Base-by-base conservation (phyloP, 2,329 filamentous ascomycete species). In the Myriangium duriaei region DNA sequence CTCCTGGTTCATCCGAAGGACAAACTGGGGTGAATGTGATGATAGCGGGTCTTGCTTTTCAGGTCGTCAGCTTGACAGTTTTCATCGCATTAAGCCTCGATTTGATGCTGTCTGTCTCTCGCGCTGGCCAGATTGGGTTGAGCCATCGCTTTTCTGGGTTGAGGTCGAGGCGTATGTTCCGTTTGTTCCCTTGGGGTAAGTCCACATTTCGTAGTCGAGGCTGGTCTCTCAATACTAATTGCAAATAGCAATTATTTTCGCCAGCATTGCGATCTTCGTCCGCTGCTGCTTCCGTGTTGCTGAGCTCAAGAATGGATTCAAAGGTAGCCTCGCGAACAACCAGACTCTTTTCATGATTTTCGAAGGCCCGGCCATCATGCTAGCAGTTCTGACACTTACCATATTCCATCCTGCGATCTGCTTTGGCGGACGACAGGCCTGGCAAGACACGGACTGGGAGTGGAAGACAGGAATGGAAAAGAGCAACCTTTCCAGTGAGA, bases 21-120 rank as follows among this genome's bases (percentile, higher is more conserved):
- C 53, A 69, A 30, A 48, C 59, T 2, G 69, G 71, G 5, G 64
- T 68, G 34, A 53, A 70, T 42, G 62, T 74, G 35, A 73, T 74
- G 54, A 65, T 74, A 36, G 64, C 69, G 0, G 71, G 71, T 51
- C 64, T 75, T 34, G 61, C 65, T 3, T 67, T 69, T 47, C 71
- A 74, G 51, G 69, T 75, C 19, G 62, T 61, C 4, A 64, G 67
- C 1, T 49, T 69, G 19, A 52, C 61, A 10, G 55, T 66, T 44
- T 72, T 69, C 44, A 54, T 62, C 4, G 46, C 43, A 30, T 51
- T 62, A 33, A 51, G 56, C 12, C 34, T 41, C 30, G 57, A 61
- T 19, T 63, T 55, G 34, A 35, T 33, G 6, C 17, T 37, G 12
- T 33, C 41, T 4, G 34, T n/a, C 21, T 7, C 7, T 26, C 21